Conservation (phyloP, 768 basidiomycete genomes). For the Kockovaella imperatae region DNA sequence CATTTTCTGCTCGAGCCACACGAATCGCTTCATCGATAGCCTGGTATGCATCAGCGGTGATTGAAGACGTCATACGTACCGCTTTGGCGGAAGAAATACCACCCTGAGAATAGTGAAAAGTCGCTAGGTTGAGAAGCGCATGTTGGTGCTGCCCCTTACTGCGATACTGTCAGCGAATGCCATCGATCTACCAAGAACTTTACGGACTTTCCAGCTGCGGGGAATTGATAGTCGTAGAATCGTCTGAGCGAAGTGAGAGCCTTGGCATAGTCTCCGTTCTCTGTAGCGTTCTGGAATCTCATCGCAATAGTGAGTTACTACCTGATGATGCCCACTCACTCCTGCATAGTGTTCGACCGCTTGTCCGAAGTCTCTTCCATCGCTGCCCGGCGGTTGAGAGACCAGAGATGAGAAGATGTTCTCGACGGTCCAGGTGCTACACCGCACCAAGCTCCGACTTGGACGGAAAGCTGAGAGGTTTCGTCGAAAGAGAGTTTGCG, state of each 20-base stretch:
- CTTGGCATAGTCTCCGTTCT: background rate
- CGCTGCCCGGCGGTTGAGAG: constrained; percentile 19
- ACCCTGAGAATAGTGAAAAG: constrained; percentile 36
- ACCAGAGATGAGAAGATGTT: constrained; percentile 4
- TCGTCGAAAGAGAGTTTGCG: constrained; percentile 36
- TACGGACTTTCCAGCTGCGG: constrained; percentile 28
- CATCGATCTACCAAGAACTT: constrained; percentile 4
- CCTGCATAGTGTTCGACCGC: constrained; percentile 26
- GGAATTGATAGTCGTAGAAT: constrained; percentile 44
- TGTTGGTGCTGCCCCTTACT: constrained; percentile 43
- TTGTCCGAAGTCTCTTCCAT: constrained; percentile 37
- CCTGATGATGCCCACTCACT: constrained; percentile 17
- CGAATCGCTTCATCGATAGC: constrained; percentile 41
- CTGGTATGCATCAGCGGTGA: constrained; percentile 6
- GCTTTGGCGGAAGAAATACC: constrained; percentile 31
- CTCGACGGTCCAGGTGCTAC: constrained; percentile 3
- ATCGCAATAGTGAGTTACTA: background rate
- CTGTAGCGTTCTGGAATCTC: background rate
- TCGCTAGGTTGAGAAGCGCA: constrained; percentile 42
- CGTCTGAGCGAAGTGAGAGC: constrained; percentile 30
- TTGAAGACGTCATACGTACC: constrained; percentile 14
- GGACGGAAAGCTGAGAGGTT: constrained; percentile 23
- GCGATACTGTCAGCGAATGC: background rate
- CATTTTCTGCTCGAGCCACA: constrained; percentile 40
- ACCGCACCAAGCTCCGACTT: constrained; percentile 24